phyloP scores from a whole-genome alignment of 2,329 filamentous ascomycete genomes.

The Sarocladiaceae sp. region DNA sequence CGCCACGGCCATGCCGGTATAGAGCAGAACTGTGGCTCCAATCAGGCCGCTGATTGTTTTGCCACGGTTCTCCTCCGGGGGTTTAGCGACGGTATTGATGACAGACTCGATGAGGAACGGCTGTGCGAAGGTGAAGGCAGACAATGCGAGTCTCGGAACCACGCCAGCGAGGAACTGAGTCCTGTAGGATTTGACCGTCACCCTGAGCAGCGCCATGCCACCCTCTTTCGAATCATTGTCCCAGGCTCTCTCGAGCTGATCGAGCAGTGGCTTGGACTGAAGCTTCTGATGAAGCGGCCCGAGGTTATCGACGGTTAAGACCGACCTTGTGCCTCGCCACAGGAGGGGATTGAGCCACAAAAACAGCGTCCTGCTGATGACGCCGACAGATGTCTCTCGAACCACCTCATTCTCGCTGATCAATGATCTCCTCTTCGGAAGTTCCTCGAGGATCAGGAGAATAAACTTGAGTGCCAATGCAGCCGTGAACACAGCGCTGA shows the following conservation, averaged over 20 bases:
- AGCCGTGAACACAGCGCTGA: conserved; percentile 22
- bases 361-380: conserved; percentile 28
- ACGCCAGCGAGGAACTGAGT: conserved; percentile 25
- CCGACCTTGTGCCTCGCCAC: conserved; percentile 16
- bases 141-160: conserved; percentile 29
- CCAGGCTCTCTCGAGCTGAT: conserved; percentile 18
- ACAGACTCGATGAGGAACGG: conserved; percentile 36
- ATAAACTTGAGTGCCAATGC: conserved; percentile 20
- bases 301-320: conserved; percentile 20
- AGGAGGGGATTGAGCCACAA: conserved; percentile 30
- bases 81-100: conserved; percentile 23
- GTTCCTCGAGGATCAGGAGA: conserved; percentile 25
- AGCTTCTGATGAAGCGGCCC: conserved; percentile 23
- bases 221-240: conserved; percentile 14
- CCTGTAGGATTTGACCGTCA: conserved; percentile 21
- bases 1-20: conserved; percentile 34
- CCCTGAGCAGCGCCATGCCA: conserved; percentile 19
- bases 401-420: conserved; percentile 6
- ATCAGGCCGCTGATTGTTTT: conserved; percentile 32
- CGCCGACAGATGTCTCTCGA: conserved; percentile 25
- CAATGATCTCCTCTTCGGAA: conserved; percentile 17
- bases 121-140: conserved; percentile 37
- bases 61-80: conserved; percentile 17
- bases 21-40: conserved; percentile 32
- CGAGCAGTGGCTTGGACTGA: conserved; percentile 15